Percentiles rank a stretch among this genome's conserved stretches.
These are phyloP conservation scores for Volvox carteri DNA, from an alignment of 163 green algal species.

Conservation along the genomic window DNA sequence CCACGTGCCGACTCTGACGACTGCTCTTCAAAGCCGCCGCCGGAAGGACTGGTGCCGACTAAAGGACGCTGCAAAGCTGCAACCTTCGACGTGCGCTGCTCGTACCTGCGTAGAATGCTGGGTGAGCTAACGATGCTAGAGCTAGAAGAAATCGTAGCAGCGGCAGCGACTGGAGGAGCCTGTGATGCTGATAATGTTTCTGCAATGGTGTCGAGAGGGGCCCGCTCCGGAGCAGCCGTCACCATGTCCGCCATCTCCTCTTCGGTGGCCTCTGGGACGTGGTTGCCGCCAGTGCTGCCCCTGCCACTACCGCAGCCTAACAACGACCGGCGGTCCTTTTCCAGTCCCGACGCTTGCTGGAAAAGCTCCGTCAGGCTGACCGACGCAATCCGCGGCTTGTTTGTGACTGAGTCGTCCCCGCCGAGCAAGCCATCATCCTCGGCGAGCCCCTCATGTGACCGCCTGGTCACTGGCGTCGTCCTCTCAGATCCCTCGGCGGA, in stretches of 20 bases:
- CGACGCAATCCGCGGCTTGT: background rate
- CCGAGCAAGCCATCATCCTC: too few relatives aligned
- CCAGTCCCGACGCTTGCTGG: background rate
- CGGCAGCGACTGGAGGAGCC: background rate
- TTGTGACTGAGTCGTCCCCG: too few relatives aligned
- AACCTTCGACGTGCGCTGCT: background rate
- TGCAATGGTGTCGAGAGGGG: too few relatives aligned
- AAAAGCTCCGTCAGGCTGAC: slow-evolving; percentile 43
- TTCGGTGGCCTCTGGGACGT: background rate
- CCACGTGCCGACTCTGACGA: background rate
- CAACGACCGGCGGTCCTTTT: too few relatives aligned
- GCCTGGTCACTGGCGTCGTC: too few relatives aligned
- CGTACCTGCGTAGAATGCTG: background rate
- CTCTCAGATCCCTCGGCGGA: too few relatives aligned
- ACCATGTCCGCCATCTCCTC: background rate
- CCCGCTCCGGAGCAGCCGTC: background rate
- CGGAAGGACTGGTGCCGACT: background rate
- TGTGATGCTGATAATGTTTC: too few relatives aligned
- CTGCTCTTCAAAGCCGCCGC: background rate
- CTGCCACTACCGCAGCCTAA: background rate
- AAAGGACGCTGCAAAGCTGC: background rate
- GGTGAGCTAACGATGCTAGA: too few relatives aligned
- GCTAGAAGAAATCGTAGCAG: background rate
- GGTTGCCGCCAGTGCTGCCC: background rate
- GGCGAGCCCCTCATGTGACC: too few relatives aligned